Evolutionary conservation across 148 eudicot genomes (phyloP), one percentile per base, ranked within the genome.

Genomic region (Hydrangea macrophylla): DNA sequence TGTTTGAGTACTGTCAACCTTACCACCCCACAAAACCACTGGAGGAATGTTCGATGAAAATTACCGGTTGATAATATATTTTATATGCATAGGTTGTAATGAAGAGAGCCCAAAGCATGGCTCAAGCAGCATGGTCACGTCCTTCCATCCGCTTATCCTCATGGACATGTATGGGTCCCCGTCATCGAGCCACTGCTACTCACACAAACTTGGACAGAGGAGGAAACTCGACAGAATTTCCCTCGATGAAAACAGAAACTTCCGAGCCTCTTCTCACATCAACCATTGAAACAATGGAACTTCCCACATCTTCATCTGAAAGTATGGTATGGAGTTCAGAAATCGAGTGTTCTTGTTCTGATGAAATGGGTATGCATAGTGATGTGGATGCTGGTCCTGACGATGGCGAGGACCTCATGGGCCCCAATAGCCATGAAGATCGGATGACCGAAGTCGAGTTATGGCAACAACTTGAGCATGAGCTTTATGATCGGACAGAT

Each of bases 51-150:
- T 48, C n/a, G 22, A n/a, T 39, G 23, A 58, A 26, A 22, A 71
- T 24, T 57, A 22, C 37, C 11, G n/a, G 10, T 37, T 42, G 1
- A 24, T 17, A 24, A 25, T 63, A 9, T 31, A n/a, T 31, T 5
- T 64, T 5, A 15, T 68, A 31, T 22, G 10, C 75, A 24, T 57
- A 94, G 99, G 99, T 94, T 68, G 99, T 94, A 33, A 89, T 94
- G 99, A 86, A 70, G 80, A 84, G 99, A 81, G 99, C 99, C n/a
- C 92, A 87, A 76, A 90, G 86, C 79, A 94, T 94, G 97, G 99
- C 97, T 33, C 84, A 94, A 75, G 87, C 98, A 55, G 98, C 98
- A 27, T 83, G 84, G 88, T 78, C 86, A 23, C 90, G 88, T 30
- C 98, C 96, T 6, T 55, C 80, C 32, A 75, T 90, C 66, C 62